A percentile compares a stretch with the other conserved stretches of the same genome.
These are phyloP conservation scores for Macadamia integrifolia DNA, from an alignment of 164 flowering plant genomes.

Conservation along the genomic window DNA sequence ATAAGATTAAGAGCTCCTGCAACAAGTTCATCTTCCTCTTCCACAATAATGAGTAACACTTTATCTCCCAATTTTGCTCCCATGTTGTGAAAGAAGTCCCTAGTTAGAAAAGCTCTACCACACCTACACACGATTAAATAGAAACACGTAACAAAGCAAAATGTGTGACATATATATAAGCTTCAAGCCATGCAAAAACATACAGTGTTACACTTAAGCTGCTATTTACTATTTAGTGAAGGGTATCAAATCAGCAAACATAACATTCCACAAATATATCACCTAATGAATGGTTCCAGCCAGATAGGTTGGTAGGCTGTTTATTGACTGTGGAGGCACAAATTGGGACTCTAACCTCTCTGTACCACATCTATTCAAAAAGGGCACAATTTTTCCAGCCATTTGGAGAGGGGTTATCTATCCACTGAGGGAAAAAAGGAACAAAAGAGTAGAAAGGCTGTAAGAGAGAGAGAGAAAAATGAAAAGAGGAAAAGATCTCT, in stretches of 20 bases:
- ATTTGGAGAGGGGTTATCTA: too few species aligned
- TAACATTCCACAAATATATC: too few species aligned
- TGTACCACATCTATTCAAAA: neutral
- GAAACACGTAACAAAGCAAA: neutral
- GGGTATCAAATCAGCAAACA: too few species aligned
- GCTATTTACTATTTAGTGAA: too few species aligned
- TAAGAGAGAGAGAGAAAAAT: too few species aligned
- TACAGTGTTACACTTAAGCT: neutral
- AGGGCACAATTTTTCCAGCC: too few species aligned
- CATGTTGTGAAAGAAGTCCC: constrained; percentile 85
- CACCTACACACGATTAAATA: constrained; percentile 46
- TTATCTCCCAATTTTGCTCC: constrained; percentile 88
- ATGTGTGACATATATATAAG: neutral
- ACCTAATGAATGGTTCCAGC: too few species aligned
- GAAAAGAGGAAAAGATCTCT: too few species aligned
- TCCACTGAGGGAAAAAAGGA: too few species aligned
- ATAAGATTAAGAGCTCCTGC: constrained; percentile 95
- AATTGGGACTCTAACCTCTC: neutral
- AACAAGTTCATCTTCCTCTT: constrained; percentile 80
- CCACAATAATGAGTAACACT: constrained; percentile 76
- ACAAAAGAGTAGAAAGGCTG: too few species aligned
- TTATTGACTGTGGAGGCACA: too few species aligned
- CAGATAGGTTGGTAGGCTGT: too few species aligned
- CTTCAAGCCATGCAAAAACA: neutral
- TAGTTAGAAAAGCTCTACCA: constrained; percentile 82